These are phyloP conservation scores for Azolla pinnata DNA, from an alignment of 75 land plant genomes.

Conservation along the genomic window DNA sequence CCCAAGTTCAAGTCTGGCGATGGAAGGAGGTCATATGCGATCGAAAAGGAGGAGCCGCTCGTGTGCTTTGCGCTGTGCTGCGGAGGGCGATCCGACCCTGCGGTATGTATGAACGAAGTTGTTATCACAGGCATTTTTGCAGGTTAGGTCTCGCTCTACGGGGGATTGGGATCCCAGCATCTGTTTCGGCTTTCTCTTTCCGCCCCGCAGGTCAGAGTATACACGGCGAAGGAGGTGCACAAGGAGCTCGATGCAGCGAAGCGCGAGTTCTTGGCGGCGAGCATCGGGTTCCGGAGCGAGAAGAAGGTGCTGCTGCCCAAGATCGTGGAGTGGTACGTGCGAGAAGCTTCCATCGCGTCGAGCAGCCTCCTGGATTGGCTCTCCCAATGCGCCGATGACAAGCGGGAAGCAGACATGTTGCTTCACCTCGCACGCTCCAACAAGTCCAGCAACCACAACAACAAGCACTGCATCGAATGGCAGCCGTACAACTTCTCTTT, in stretches of 20 bases:
- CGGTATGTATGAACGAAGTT: too few species aligned
- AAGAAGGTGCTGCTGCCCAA: conserved; percentile 57
- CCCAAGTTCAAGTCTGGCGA: conserved; percentile 29
- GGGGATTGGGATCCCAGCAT: too few species aligned
- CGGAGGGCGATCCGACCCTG: conserved; percentile 60
- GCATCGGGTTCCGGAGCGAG: conserved; percentile 49
- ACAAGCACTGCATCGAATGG: conserved; percentile 71
- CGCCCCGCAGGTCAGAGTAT: conserved; percentile 36
- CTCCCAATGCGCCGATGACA: conserved; percentile 34
- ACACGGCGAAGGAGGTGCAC: conserved; percentile 43
- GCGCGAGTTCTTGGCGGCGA: conserved; percentile 55
- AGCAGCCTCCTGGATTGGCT: conserved; percentile 56
- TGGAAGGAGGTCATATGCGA: conserved; percentile 35
- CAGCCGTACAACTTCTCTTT: conserved; percentile 61
- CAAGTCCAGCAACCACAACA: conserved; percentile 27
- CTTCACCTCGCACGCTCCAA: conserved; percentile 38
- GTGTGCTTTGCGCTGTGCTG: conserved; percentile 61
- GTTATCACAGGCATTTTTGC: too few species aligned
- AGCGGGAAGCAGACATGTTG: conserved; percentile 42
- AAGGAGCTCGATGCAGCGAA: conserved; percentile 60
- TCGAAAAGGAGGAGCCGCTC: conserved; percentile 53
- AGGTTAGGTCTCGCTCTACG: too few species aligned
- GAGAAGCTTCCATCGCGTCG: conserved; percentile 33
- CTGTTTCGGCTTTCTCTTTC: too few species aligned
- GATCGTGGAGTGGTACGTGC: conserved; percentile 53